Evolutionary conservation across 345 rosid species (phyloP), one percentile per base, ranked within the genome.

Genomic region (Citrus hindsii): DNA sequence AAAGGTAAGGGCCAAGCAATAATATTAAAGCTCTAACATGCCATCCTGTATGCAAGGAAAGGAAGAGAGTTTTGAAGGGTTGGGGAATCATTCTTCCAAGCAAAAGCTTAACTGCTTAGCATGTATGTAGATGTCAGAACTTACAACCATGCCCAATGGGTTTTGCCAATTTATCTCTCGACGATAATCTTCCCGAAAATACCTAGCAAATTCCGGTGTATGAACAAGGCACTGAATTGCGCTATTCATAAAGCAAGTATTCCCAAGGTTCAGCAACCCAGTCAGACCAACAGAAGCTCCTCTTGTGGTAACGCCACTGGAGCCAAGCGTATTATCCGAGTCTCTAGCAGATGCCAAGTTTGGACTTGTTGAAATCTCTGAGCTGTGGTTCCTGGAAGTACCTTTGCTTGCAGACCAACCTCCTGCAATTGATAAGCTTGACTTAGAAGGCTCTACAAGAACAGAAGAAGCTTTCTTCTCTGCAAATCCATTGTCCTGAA

Each of bases 171-270:
- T 96, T 84, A 96, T 92, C 86, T 96, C 99, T 79, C 87, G 93
- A 81, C 82, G 92, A 89, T 94, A 96, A 86, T 96, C 97, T 81
- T 96, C 95, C 74, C 88, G 97, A 70, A 96, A 96, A 80, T 94
- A 96, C 79, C 89, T 91, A 66, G 98, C 98, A 82, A 96, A 94
- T 81, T 96, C 98, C 22, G 98, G 98, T 60, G 99, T 94, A 81
- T 96, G 99, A 82, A 96, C 98, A 77, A 96, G 95, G 86, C 99
- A 94, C 83, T 96, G 99, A 83, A 96, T 92, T 73, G 99, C 99
- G 86, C 99, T 96, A 83, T 96, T 96, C 99, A 96, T 96, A 84
- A 96, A 96, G 81, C 99, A 96, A 61, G 99, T 96, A 85, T 96
- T 96, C 81, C 99, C 99, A 40, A 94, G 93, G 85, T 96, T 96